These are phyloP conservation scores for Fusarium sp. DNA, from an alignment of 2,329 filamentous ascomycete species.

Conservation along the genomic window DNA sequence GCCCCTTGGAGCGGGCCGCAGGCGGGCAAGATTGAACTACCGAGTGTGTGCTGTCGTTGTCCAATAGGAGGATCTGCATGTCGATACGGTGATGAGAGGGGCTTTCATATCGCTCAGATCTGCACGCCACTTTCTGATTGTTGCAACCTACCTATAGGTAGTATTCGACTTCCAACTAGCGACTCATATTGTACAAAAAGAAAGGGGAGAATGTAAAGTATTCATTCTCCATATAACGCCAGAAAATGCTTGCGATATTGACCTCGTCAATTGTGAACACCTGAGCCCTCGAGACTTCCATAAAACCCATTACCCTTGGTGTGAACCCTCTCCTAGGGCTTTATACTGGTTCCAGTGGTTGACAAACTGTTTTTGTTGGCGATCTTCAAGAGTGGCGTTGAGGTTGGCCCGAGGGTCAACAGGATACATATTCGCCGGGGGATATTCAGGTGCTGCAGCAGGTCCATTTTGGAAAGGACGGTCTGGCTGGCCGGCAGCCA, in stretches of 20 bases:
- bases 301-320: neutral
- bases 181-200: constrained; percentile 34
- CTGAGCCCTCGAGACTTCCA: neutral
- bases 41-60: neutral
- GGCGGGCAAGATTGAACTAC: constrained; percentile 22
- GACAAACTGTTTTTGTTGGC: constrained; percentile 45
- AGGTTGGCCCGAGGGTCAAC: constrained; percentile 49
- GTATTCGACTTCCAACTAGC: constrained; percentile 28
- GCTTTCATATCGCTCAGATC: constrained; percentile 29
- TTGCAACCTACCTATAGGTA: constrained; percentile 19
- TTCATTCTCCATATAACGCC: constrained; percentile 37
- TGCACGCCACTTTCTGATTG: constrained; percentile 21
- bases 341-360: constrained; percentile 52
- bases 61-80: constrained; percentile 15
- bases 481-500: neutral
- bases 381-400: constrained; percentile 44
- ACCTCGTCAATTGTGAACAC: neutral
- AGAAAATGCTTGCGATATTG: constrained; percentile 34
- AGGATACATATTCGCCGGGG: constrained; percentile 15
- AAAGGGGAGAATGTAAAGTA: constrained; percentile 34
- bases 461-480: constrained; percentile 14
- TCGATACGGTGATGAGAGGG: constrained; percentile 17
- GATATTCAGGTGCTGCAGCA: constrained; percentile 1
- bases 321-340: constrained; percentile 19
- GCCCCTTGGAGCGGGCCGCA: constrained; percentile 15